A percentile compares a stretch with the other conserved stretches of the same genome.
Conservation (phyloP, 2,329 filamentous ascomycete species). For the Phyllosticta citribraziliensis region DNA sequence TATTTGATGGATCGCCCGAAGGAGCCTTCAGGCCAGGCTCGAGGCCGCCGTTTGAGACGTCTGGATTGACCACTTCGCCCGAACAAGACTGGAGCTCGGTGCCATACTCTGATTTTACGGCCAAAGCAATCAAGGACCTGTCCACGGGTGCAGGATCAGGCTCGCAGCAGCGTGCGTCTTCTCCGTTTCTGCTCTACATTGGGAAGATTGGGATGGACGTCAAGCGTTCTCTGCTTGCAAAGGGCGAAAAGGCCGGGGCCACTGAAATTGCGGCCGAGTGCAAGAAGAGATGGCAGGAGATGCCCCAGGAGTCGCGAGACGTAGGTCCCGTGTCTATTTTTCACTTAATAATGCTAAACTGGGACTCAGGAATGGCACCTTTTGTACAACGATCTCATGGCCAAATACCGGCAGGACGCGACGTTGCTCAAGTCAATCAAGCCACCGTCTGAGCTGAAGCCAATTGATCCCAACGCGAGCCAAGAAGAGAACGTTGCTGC, state of each 20-base stretch:
- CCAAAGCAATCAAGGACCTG: neutral
- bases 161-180: conserved; percentile 26
- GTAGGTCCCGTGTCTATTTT: conserved; percentile 7
- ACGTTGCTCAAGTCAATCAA: conserved; percentile 24
- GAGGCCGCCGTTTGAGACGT: conserved; percentile 17
- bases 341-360: conserved; percentile 13
- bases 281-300: conserved; percentile 28
- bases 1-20: conserved; percentile 49
- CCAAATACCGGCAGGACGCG: conserved; percentile 29
- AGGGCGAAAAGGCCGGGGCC: conserved; percentile 28
- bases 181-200: conserved; percentile 31
- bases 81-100: neutral
- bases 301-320: conserved; percentile 27
- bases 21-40: conserved; percentile 26
- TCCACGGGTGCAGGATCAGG: conserved; percentile 8
- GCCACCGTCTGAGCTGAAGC: conserved; percentile 17
- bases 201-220: conserved; percentile 30
- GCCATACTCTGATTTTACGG: neutral
- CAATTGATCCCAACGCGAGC: conserved; percentile 27
- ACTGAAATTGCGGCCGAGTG: conserved; percentile 34
- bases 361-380: conserved; percentile 30
- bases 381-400: conserved; percentile 31
- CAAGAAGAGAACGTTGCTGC: conserved; percentile 31
- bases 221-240: conserved; percentile 26
- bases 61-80: neutral